A percentile compares a stretch with the other conserved stretches of the same genome.
Conservation (phyloP, 768 basidiomycete genomes). For the Thelephora aurantiotincta region DNA sequence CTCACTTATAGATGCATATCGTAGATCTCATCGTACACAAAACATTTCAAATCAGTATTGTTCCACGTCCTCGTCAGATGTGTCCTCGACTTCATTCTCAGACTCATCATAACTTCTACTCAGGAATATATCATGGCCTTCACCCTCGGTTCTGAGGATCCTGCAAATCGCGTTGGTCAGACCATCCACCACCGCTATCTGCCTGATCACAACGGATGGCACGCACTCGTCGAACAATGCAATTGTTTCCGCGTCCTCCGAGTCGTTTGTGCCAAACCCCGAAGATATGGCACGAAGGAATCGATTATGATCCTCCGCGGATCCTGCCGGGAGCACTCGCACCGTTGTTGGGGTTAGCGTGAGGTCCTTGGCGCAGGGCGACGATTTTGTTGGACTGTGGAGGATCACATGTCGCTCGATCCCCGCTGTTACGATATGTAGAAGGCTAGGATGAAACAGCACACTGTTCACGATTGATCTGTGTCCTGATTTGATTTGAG, state of each 20-base stretch:
- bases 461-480: conserved; percentile 65
- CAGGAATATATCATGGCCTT: conserved; percentile 8
- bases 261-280: conserved; percentile 15
- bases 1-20: too few species aligned
- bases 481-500: conserved; percentile 32
- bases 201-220: not conserved
- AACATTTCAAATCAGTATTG: too few species aligned
- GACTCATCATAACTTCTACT: not conserved
- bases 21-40: too few species aligned
- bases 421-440: conserved; percentile 56
- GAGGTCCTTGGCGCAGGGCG: conserved; percentile 35
- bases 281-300: conserved; percentile 22
- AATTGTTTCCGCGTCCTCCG: conserved; percentile 36
- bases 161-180: conserved; percentile 21
- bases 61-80: too few species aligned
- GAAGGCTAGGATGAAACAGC: conserved; percentile 56
- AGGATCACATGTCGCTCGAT: conserved; percentile 57
- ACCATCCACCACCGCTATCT: conserved; percentile 4
- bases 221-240: conserved; percentile 62
- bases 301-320: conserved; percentile 18
- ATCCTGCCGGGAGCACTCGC: conserved; percentile 26
- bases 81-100: not conserved
- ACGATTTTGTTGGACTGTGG: conserved; percentile 46
- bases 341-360: conserved; percentile 30
- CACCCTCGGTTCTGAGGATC: conserved; percentile 44